phyloP scores from a whole-genome alignment of 23 red algal species.

The Gracilariopsis chorda region DNA sequence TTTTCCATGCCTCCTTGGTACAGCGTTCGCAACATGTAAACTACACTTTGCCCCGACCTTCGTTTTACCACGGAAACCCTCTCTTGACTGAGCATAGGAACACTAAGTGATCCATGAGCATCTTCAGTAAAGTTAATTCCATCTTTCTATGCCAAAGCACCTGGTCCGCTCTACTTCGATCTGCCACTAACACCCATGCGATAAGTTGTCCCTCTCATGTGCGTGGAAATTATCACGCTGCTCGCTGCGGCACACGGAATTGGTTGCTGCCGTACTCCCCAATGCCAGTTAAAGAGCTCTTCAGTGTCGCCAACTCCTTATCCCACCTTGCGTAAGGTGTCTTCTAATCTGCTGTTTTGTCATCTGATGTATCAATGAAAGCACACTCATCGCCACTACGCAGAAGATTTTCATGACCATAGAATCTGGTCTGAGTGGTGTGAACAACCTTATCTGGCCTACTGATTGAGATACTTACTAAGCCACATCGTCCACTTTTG shows the following conservation, averaged over 20 bases:
- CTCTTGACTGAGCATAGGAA: neutral
- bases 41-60: neutral
- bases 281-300: conserved; percentile 15
- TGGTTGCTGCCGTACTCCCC: neutral
- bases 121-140: neutral
- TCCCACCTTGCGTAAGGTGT: neutral
- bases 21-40: neutral
- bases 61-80: neutral
- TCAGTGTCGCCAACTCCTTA: neutral
- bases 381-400: neutral
- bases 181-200: neutral
- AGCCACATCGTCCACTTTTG: neutral
- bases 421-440: neutral
- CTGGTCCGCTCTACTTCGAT: neutral
- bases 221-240: neutral
- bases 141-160: neutral
- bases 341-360: neutral
- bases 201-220: neutral
- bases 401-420: neutral
- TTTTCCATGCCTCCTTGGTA: neutral
- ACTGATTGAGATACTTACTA: neutral
- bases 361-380: neutral
- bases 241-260: neutral
- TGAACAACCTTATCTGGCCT: neutral
- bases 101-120: neutral